Conservation (phyloP, 176 grass and related monocot genomes). For the bread wheat (Triticum aestivum) region DNA sequence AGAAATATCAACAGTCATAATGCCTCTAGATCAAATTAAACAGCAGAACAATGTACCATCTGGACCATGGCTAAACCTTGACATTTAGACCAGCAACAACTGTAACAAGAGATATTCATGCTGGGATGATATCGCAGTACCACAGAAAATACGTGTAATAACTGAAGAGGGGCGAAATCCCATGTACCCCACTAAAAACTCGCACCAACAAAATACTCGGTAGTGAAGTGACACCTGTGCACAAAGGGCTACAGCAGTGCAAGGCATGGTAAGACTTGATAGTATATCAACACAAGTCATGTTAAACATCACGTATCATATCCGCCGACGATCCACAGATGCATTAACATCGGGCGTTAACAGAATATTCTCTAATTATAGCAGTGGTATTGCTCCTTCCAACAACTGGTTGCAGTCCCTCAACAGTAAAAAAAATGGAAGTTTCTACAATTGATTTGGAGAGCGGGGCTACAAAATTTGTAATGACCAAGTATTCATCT, state of each 20-base stretch:
- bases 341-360: neutral
- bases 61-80: neutral
- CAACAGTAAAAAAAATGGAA: neutral
- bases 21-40: neutral
- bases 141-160: neutral
- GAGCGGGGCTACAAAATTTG: constrained; percentile 45
- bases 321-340: neutral
- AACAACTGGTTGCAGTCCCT: neutral
- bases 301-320: neutral
- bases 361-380: neutral
- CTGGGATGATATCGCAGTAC: neutral
- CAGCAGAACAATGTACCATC: neutral
- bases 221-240: neutral
- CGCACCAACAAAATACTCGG: neutral
- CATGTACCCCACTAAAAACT: neutral
- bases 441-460: neutral
- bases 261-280: neutral
- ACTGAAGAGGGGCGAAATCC: neutral
- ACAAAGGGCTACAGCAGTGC: neutral
- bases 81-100: neutral
- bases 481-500: constrained; percentile 19
- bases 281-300: neutral
- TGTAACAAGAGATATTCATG: neutral
- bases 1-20: neutral
- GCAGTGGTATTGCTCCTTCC: neutral